A percentile compares a stretch with the other conserved stretches of the same genome.
Evolutionary conservation across 768 basidiomycete species (phyloP).

Genomic region (Calocera cornea): DNA sequence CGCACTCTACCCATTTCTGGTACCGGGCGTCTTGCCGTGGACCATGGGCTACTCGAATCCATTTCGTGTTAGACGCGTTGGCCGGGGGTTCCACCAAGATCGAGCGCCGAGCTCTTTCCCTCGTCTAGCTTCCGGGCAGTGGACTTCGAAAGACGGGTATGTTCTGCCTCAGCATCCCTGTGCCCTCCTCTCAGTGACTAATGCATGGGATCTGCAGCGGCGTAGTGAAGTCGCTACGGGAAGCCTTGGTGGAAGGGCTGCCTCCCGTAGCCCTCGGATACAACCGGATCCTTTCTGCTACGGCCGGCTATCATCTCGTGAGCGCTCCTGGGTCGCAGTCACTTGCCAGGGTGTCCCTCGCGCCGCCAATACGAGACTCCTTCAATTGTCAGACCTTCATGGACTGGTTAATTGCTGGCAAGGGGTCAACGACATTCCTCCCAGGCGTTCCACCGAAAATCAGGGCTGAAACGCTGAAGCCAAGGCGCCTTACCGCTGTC

Average conservation of each 20-base stretch:
- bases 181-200: background rate
- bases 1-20: conserved; percentile 54
- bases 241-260: background rate
- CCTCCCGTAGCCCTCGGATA: background rate
- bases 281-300: background rate
- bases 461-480: background rate
- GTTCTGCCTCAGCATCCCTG: background rate
- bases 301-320: background rate
- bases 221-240: background rate
- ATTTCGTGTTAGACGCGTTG: conserved; percentile 50
- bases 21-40: conserved; percentile 38
- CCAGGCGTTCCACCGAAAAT: background rate
- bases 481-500: background rate
- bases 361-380: background rate
- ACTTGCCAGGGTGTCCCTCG: background rate
- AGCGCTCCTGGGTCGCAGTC: background rate
- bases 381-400: background rate
- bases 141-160: conserved; percentile 25
- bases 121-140: conserved; percentile 19
- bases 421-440: background rate
- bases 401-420: background rate
- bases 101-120: background rate
- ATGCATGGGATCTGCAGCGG: background rate
- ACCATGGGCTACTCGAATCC: conserved; percentile 31
- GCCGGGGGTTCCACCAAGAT: conserved; percentile 40